Conservation (phyloP, 2,329 filamentous ascomycete species). For the Hypomyces rosellus region DNA sequence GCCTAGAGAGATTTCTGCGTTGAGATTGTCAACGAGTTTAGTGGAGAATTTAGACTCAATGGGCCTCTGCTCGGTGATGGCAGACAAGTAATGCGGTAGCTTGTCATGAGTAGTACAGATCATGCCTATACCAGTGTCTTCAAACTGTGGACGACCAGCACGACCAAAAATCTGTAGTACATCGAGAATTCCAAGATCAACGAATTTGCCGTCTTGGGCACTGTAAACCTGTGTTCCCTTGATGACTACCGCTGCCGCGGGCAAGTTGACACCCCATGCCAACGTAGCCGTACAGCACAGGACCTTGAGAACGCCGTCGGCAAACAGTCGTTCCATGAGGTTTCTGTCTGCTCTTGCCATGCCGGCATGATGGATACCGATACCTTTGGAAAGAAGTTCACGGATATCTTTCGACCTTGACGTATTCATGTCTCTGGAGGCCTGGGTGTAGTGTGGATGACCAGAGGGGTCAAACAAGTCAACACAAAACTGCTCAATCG, state of each 20-base stretch:
- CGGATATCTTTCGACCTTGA: conserved; percentile 82
- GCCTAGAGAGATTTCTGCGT: conserved; percentile 87
- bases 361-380: conserved; percentile 93
- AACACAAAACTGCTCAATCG: conserved; percentile 68
- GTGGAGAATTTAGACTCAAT: conserved; percentile 96
- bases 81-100: conserved; percentile 80
- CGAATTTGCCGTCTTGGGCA: conserved; percentile 91
- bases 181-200: conserved; percentile 92
- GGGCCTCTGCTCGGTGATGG: conserved; percentile 90
- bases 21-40: conserved; percentile 92
- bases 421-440: conserved; percentile 75
- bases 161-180: conserved; percentile 98
- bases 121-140: conserved; percentile 95
- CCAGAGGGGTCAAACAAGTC: conserved; percentile 77
- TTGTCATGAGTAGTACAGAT: conserved; percentile 97
- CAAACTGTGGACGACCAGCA: conserved; percentile 94
- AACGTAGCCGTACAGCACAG: conserved; percentile 97
- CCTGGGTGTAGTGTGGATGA: conserved; percentile 74
- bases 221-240: conserved; percentile 98
- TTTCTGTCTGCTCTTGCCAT: conserved; percentile 94
- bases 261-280: conserved; percentile 98
- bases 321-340: conserved; percentile 88
- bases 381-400: conserved; percentile 81
- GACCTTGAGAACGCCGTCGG: conserved; percentile 88
- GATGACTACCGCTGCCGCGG: conserved; percentile 92